Base-by-base conservation (phyloP, 441 rosid species). In the Pelargonium cotyledonis region DNA sequence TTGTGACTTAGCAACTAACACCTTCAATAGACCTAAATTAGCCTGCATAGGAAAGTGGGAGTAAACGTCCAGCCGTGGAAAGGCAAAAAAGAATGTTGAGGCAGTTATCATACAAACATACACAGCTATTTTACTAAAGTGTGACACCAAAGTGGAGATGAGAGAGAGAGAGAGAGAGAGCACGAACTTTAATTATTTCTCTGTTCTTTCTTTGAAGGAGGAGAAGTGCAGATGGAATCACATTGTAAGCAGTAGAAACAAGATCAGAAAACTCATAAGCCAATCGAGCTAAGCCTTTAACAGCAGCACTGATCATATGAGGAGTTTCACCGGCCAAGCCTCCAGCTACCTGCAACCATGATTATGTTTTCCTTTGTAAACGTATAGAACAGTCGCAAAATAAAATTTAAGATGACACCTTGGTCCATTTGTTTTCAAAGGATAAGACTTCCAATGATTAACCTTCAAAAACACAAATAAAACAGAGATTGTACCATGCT, bases 261-360 rank as follows among this genome's bases (percentile, higher is more conserved):
- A 95, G 97, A 69, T 92, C 99, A 29, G 98, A 84, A 63, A 95
- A 95, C 82, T 95, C 99, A 61, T 95, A 90, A 46, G 96, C 89
- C 80, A 92, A 77, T 72, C 98, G 96, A 74, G 99, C 96, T 73
- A 95, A 78, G 75, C 97, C 99, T 85, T 88, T 95, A 57, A 87
- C 86, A 10, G 98, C 97, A 74, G 98, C 98, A 85, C 98, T 95
- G 76, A 95, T 85, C 97, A 92, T 86, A 78, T 92, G 95, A 69
- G 99, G 98, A 80, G 87, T 84, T 80, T 92, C 95, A 74, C 96
- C 92, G 63, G 96, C 97, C 83, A 95, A 70, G 65, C 97, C 92
- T 80, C 95, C 95, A 80, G 97, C 99, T 49, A 92, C 90, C 99
- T 94, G 77, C 11, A 66, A 70, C 57, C 66, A 72, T 29, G 23